Base-by-base conservation (phyloP, 768 basidiomycete species). In the Boletus pseudopeckii region DNA sequence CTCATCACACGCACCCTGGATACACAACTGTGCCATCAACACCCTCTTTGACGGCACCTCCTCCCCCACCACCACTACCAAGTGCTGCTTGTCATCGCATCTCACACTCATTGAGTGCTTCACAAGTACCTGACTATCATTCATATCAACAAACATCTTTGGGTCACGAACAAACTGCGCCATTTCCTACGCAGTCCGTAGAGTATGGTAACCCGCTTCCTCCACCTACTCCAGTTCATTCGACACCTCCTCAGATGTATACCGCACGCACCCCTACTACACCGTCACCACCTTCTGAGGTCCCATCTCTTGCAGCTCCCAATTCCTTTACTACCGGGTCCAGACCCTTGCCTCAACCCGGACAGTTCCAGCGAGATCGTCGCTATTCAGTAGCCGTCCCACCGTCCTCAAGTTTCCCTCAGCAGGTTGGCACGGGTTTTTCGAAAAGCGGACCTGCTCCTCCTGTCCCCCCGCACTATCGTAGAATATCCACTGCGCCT, bases 401-500 rank as follows among this genome's bases (percentile, higher is more conserved):
- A 1, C 65, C 68, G n/a, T 68, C 70, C 17, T 65, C 65, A 2
- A 71, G 70, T 44, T 71, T 69, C 39, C 68, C 65, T 44, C 67
- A 65, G 13, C 69, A 67, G 2, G 24, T 52, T 45, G 59, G 60
- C 15, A 32, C 56, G 10, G 52, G 58, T 36, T 56, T 65, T 26
- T 54, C 52, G 20, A 61, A 50, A 37, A 52, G 52, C 24, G 60
- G 54, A 43, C 53, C 42, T 18, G 51, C 50, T 2, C 59, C 48
- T 28, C 59, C 62, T 30, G 55, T 69, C 45, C 56, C 64, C 28
- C 66, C 77, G 8, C 73, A 75, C 37, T 75, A 75, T 55, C 67
- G 58, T 10, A 59, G 64, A 38, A 60, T 66, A 51, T 61, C 70
- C 13, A 59, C 68, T 45, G 58, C 64, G 5, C 56, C 67, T 37